Percentiles rank a stretch among this genome's conserved stretches.
Conservation (phyloP, 2,329 filamentous ascomycete species). For the Hysterium pulicare region DNA sequence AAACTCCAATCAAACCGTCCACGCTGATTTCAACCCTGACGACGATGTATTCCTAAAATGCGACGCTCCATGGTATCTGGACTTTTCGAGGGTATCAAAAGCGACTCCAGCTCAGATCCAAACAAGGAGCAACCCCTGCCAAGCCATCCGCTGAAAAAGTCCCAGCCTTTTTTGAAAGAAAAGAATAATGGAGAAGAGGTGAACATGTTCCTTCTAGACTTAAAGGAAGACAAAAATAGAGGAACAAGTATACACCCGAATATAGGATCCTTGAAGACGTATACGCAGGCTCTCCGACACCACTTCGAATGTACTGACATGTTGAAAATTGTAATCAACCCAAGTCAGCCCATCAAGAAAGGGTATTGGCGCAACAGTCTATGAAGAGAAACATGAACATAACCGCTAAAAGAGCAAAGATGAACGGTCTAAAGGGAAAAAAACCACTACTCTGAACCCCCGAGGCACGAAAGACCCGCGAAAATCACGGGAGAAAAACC, state of each 20-base stretch:
- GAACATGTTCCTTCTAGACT: too few relatives aligned
- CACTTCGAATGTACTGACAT: too few relatives aligned
- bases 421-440: conserved; percentile 1
- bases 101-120: background rate
- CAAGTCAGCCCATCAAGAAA: background rate
- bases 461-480: conserved; percentile 25
- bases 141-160: background rate
- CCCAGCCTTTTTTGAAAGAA: background rate
- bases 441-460: conserved; percentile 6
- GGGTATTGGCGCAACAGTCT: background rate
- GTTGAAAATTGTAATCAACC: background rate
- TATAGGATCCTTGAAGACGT: too few relatives aligned
- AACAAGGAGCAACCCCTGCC: background rate
- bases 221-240: background rate
- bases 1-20: background rate
- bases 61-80: background rate
- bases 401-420: background rate
- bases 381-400: background rate
- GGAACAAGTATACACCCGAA: background rate
- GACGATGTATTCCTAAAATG: background rate
- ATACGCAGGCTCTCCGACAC: background rate
- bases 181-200: background rate
- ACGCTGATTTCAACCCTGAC: background rate
- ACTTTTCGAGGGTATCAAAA: conserved; percentile 1
- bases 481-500: conserved; percentile 21